Percentiles rank a stretch among this genome's conserved stretches.
Evolutionary conservation across 2,329 filamentous ascomycete species (phyloP).

Genomic region (Fusarium neocosmosporiellum): DNA sequence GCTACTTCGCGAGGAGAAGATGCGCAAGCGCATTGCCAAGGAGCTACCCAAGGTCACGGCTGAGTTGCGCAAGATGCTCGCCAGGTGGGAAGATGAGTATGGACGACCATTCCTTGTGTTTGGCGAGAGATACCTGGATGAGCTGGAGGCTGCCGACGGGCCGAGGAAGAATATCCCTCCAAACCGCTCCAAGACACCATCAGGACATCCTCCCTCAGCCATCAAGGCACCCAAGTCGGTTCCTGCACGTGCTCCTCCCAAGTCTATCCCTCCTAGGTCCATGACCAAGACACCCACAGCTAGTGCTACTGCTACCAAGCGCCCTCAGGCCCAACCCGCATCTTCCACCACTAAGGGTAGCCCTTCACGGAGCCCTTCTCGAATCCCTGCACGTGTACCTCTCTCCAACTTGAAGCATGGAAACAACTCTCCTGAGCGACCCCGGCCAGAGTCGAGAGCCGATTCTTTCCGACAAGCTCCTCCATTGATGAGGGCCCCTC

Average conservation of each 20-base stretch:
- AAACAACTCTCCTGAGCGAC: slow-evolving; percentile 84
- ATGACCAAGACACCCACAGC: slow-evolving; percentile 68
- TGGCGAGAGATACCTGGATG: slow-evolving; percentile 89
- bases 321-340: slow-evolving; percentile 38
- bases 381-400: slow-evolving; percentile 76
- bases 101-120: slow-evolving; percentile 93
- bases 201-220: slow-evolving; percentile 63
- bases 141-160: slow-evolving; percentile 72
- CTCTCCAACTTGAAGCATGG: slow-evolving; percentile 76
- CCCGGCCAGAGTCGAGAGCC: slow-evolving; percentile 56
- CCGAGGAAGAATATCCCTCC: slow-evolving; percentile 64
- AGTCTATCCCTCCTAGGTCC: slow-evolving; percentile 51
- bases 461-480: slow-evolving; percentile 65
- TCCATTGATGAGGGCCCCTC: slow-evolving; percentile 72
- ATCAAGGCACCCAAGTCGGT: slow-evolving; percentile 52
- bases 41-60: slow-evolving; percentile 91
- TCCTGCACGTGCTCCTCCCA: slow-evolving; percentile 41
- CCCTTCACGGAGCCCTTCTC: slow-evolving; percentile 54
- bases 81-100: slow-evolving; percentile 93
- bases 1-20: slow-evolving; percentile 95
- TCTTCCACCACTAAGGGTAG: slow-evolving; percentile 44
- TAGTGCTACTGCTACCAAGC: slow-evolving; percentile 45
- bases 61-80: slow-evolving; percentile 84
- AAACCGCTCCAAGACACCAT: slow-evolving; percentile 78
- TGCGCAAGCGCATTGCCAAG: slow-evolving; percentile 96